A percentile compares a stretch with the other conserved stretches of the same genome.
Conservation (phyloP, 306 rosid species). For the Begonia loranthoides region DNA sequence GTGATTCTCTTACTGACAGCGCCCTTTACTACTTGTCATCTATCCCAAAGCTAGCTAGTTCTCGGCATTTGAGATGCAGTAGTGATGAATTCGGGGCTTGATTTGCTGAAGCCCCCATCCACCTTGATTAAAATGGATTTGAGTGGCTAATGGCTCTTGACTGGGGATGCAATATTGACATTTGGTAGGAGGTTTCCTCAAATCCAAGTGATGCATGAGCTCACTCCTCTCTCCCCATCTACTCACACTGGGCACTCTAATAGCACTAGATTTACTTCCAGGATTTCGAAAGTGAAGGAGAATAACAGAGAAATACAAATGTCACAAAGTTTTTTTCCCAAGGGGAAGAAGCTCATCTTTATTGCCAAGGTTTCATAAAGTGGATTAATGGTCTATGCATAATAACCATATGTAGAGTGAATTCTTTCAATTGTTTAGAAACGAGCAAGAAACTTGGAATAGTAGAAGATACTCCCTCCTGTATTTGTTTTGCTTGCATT, state of each 20-base stretch:
- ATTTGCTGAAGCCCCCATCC: constrained; percentile 37
- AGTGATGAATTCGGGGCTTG: constrained; percentile 54
- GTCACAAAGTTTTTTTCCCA: constrained; percentile 41
- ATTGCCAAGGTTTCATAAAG: no score
- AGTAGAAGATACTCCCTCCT: constrained; percentile 3
- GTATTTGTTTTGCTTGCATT: constrained; percentile 35
- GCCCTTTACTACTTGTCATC: constrained; percentile 46
- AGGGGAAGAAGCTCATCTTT: no score
- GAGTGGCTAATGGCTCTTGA: constrained; percentile 84
- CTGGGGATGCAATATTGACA: constrained; percentile 29
- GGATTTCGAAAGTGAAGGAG: constrained; percentile 19
- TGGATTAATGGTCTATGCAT: no score
- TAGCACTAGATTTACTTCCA: constrained; percentile 26
- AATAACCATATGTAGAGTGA: no score
- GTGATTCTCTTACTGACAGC: constrained; percentile 47
- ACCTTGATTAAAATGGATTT: constrained; percentile 52
- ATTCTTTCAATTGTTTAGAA: no score
- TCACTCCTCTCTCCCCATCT: constrained; percentile 19
- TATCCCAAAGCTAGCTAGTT: constrained; percentile 48
- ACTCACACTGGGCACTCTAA: constrained; percentile 22
- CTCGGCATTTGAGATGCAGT: constrained; percentile 55
- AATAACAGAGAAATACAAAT: constrained; percentile 13
- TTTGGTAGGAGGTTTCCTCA: constrained; percentile 54
- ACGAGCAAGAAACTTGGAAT: no score
- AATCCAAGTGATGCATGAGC: constrained; percentile 59